phyloP scores from a whole-genome alignment of 805 yeast species.

The Ogataea ganodermae region DNA sequence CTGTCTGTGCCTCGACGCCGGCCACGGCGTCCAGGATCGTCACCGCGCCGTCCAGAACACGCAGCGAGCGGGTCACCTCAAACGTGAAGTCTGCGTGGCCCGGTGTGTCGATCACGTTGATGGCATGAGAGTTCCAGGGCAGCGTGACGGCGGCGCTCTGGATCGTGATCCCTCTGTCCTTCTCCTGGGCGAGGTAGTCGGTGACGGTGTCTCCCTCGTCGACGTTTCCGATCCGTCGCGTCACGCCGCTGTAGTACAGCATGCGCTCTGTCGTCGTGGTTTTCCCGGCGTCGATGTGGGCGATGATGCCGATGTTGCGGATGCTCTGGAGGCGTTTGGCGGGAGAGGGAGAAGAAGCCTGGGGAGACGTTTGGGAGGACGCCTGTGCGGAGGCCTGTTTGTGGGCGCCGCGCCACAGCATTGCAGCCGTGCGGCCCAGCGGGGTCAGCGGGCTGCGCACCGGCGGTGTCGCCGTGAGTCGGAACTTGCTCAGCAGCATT shows the following conservation, averaged over 20 bases:
- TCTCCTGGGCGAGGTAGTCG: slow-evolving; percentile 85
- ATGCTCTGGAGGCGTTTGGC: slow-evolving; percentile 36
- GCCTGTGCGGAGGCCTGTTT: too few relatives aligned
- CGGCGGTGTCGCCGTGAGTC: not conserved
- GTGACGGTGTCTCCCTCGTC: slow-evolving; percentile 97
- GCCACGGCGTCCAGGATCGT: slow-evolving; percentile 94
- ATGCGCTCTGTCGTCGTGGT: slow-evolving; percentile 97
- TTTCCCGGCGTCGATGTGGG: slow-evolving; percentile 99
- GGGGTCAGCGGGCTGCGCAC: too few relatives aligned
- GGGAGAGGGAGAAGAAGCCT: not conserved
- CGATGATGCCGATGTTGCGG: slow-evolving; percentile 92
- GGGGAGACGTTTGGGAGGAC: too few relatives aligned
- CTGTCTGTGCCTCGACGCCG: slow-evolving; percentile 98
- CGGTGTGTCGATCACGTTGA: slow-evolving; percentile 94
- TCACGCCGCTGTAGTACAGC: slow-evolving; percentile 87
- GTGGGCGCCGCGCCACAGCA: too few relatives aligned
- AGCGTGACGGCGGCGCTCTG: slow-evolving; percentile 94
- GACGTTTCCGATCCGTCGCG: slow-evolving; percentile 81
- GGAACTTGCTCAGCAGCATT: not conserved
- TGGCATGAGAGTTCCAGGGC: slow-evolving; percentile 71
- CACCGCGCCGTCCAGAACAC: slow-evolving; percentile 94
- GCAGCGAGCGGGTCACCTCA: slow-evolving; percentile 85
- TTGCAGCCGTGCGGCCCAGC: not conserved
- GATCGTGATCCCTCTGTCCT: slow-evolving; percentile 92
- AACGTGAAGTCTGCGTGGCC: slow-evolving; percentile 98